Conservation (phyloP, 148 eudicot species). For the Persicaria maculosa region DNA sequence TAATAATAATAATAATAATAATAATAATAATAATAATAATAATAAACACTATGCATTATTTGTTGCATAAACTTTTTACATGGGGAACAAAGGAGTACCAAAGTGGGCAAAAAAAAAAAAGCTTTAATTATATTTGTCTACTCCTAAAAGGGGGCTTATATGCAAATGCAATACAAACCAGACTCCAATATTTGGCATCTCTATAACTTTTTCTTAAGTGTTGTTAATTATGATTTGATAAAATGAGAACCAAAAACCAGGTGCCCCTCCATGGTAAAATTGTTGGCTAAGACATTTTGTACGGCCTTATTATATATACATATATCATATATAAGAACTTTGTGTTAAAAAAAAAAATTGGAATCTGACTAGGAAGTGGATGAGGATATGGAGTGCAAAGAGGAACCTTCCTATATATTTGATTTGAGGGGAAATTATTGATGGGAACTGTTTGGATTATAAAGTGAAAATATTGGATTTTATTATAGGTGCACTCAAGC, state of each 20-base stretch:
- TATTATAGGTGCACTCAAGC: conserved; percentile 1
- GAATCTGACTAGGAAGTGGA: conserved; percentile 13
- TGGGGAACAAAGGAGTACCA: neutral
- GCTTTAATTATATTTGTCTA: neutral
- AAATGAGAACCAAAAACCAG: neutral
- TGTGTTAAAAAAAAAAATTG: neutral
- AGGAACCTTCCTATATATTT: neutral
- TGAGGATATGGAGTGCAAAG: conserved; percentile 9
- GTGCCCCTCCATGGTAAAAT: conserved; percentile 3
- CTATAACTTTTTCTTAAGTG: neutral
- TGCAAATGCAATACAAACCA: neutral
- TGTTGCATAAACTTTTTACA: conserved; percentile 1
- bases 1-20: too few species aligned
- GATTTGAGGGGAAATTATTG: neutral
- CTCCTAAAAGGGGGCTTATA: neutral
- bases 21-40: too few species aligned
- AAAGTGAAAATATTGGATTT: conserved; percentile 8
- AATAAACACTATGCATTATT: neutral
- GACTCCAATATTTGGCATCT: neutral
- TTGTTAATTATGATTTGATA: neutral
- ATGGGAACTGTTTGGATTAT: neutral
- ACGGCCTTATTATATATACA: neutral
- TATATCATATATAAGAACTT: neutral
- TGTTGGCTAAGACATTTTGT: conserved; percentile 4
- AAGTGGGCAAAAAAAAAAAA: neutral